These are phyloP conservation scores for Xylariaceae sp. DNA, from an alignment of 2,329 filamentous ascomycete species.

Conservation along the genomic window DNA sequence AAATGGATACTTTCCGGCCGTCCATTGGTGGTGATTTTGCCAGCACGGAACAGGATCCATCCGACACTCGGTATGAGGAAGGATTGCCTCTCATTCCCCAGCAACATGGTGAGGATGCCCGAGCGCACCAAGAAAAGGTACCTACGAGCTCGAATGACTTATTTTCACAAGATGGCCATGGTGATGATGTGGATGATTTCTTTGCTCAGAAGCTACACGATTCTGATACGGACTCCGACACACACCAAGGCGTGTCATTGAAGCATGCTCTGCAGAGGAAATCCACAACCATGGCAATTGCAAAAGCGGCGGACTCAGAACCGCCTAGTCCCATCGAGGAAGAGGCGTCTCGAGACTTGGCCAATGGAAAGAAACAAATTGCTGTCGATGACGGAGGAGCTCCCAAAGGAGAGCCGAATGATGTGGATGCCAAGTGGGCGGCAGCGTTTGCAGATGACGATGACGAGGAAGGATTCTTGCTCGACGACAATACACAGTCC, in stretches of 20 bases:
- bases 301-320: conserved; percentile 30
- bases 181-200: conserved; percentile 56
- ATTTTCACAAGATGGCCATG: conserved; percentile 41
- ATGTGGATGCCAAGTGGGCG: conserved; percentile 78
- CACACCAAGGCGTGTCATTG: conserved; percentile 20
- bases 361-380: conserved; percentile 6
- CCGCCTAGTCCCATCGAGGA: conserved; percentile 23
- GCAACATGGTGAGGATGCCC: conserved; percentile 25
- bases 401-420: conserved; percentile 32
- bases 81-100: conserved; percentile 60
- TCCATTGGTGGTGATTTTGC: conserved; percentile 43
- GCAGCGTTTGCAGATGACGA: conserved; percentile 76
- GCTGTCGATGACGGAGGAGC: conserved; percentile 22
- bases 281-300: conserved; percentile 64
- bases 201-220: conserved; percentile 49
- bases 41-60: conserved; percentile 38
- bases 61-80: conserved; percentile 64
- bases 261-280: conserved; percentile 56
- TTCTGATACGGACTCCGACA: conserved; percentile 16
- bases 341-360: conserved; percentile 10
- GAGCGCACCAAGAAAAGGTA: conserved; percentile 24
- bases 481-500: conserved; percentile 46
- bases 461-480: conserved; percentile 58
- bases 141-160: conserved; percentile 25
- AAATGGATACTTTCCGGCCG: conserved; percentile 26